Percentiles rank a stretch among this genome's conserved stretches.
These are phyloP conservation scores for Halenospora varia DNA, from an alignment of 495 filamentous ascomycete species.

Conservation along the genomic window DNA sequence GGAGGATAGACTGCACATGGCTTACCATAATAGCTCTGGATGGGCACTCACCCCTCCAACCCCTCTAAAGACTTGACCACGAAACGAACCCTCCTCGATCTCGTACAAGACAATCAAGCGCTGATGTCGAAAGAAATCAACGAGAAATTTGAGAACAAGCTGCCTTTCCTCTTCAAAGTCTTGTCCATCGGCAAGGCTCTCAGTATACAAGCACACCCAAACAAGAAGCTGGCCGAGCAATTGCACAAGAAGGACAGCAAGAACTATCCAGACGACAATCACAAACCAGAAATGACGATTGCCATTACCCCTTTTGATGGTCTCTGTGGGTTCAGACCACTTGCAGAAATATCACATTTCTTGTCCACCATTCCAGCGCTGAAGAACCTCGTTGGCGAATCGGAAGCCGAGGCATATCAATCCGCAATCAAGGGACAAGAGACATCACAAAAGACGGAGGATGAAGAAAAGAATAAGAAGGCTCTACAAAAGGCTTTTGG, in stretches of 20 bases:
- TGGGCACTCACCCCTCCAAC: conserved; percentile 96
- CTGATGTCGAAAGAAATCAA: conserved; percentile 69
- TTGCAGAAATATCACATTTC: conserved; percentile 84
- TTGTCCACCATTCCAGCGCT: conserved; percentile 68
- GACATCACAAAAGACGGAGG: conserved; percentile 51
- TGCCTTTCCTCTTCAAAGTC: conserved; percentile 97
- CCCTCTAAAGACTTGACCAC: conserved; percentile 87
- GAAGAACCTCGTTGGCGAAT: conserved; percentile 70
- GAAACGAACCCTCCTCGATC: conserved; percentile 80
- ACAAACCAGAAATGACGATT: conserved; percentile 99
- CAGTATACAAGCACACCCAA: conserved; percentile 95
- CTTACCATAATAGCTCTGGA: conserved; percentile 71
- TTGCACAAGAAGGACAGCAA: conserved; percentile 81
- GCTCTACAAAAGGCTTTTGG: conserved; percentile 71
- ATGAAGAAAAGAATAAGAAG: conserved; percentile 67
- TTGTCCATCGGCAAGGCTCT: conserved; percentile 90
- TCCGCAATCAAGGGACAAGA: conserved; percentile 62
- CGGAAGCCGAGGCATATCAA: conserved; percentile 63
- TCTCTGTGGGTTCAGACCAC: conserved; percentile 88
- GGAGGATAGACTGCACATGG: conserved; percentile 5
- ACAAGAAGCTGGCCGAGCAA: conserved; percentile 93
- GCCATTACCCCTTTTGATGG: conserved; percentile 95
- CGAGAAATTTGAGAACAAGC: conserved; percentile 68
- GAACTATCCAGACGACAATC: conserved; percentile 99
- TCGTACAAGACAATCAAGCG: conserved; percentile 83